Evolutionary conservation across 768 basidiomycete genomes (phyloP), one percentile per base, ranked within the genome.

Genomic region (Lentinula raphanica): DNA sequence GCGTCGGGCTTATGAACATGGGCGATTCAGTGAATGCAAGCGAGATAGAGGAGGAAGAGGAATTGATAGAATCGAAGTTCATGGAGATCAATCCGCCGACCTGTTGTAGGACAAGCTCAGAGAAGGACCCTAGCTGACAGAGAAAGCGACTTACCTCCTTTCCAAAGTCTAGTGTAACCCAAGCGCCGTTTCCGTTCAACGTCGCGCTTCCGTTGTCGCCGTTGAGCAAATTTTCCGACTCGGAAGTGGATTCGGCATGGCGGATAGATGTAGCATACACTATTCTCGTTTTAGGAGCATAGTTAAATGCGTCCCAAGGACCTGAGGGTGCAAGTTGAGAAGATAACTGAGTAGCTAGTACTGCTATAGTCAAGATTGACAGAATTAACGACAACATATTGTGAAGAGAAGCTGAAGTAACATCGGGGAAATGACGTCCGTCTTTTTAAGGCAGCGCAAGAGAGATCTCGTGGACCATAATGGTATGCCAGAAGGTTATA

Each of bases 21-120:
- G 83, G 78, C 0, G 83, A 84, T 60, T 85, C 83, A 1, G 81
- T 81, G 72, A 84, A 85, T 0, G 82, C 78, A 32, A 85, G 74
- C 0, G 80, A 74, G 9, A 83, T 65, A 0, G 75, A 60, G 0
- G 75, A 61, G 0, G 80, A 72, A 0, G 62, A 59, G 0, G 71
- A 56, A 0, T 73, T 63, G 15, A 71, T 61, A 11, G 66, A 60
- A 54, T 72, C 66, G 44, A 84, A 72, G 59, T 72, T 79, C 48
- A 84, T 51, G 0, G 81, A 81, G 13, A 84, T 76, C 28, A 81
- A 69, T 0, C 82, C 82, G 1, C 81, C 82, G 46, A 83, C 77
- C 82, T 83, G 60, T 7, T n/a, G 28, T 38, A 40, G 5, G 38
- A 40, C 17, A 27, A 19, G 13, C 0, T 35, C 36, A 31, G 29